These are phyloP conservation scores for Phyllosticta paracitricarpa DNA, from an alignment of 2,329 filamentous ascomycete genomes.

Conservation along the genomic window DNA sequence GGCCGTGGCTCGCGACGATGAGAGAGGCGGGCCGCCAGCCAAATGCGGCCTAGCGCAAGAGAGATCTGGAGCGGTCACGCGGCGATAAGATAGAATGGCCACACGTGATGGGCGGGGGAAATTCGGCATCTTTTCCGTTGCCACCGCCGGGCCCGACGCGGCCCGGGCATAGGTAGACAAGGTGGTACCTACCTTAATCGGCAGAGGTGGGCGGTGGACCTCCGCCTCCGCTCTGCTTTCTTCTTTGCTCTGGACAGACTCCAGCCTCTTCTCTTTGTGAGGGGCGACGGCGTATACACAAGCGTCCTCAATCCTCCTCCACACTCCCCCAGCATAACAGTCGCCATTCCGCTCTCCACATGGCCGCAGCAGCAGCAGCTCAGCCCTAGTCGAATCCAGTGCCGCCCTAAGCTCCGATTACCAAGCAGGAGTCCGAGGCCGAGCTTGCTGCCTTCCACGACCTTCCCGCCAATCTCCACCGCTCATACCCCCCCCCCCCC, in stretches of 20 bases:
- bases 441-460: constrained; percentile 4
- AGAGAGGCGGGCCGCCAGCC: neutral
- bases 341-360: neutral
- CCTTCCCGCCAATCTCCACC: constrained; percentile 6
- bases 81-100: neutral
- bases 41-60: too few species aligned
- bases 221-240: too few species aligned
- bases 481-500: neutral
- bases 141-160: neutral
- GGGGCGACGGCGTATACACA: too few species aligned
- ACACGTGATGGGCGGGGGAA: neutral
- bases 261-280: too few species aligned
- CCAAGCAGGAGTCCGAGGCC: neutral
- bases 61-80: neutral
- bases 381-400: neutral
- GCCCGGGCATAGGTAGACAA: neutral
- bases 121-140: neutral
- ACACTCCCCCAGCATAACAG: too few species aligned
- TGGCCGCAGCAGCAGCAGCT: neutral
- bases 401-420: neutral
- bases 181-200: too few species aligned
- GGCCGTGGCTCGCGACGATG: neutral
- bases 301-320: too few species aligned
- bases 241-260: too few species aligned
- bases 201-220: neutral